phyloP scores from a whole-genome alignment of 176 grass and related monocot genomes.

The Triticum timopheevii region DNA sequence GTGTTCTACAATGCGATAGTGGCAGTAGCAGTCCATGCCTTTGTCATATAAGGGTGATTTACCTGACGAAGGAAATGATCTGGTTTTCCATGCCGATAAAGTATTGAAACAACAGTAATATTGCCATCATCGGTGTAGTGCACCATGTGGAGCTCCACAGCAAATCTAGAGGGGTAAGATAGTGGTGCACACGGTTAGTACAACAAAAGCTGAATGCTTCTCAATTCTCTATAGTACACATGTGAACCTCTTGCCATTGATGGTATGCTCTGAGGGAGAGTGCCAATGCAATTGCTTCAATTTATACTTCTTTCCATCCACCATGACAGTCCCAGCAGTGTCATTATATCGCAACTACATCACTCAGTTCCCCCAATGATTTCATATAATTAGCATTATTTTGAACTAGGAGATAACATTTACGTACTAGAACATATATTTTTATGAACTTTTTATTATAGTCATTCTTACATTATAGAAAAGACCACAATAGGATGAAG shows the following conservation, averaged over 20 bases:
- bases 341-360: conserved; percentile 51
- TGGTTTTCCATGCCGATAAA: conserved; percentile 52
- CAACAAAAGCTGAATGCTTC: background rate
- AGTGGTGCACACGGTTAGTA: background rate
- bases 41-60: background rate
- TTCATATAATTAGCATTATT: background rate
- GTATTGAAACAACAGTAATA: conserved; percentile 51
- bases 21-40: background rate
- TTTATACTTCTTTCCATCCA: conserved; percentile 46
- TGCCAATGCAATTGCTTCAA: conserved; percentile 75
- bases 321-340: conserved; percentile 37
- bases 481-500: background rate
- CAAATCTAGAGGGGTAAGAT: conserved; percentile 43
- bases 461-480: background rate
- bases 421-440: background rate
- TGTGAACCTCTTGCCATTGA: conserved; percentile 59
- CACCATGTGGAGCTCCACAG: conserved; percentile 78
- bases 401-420: background rate
- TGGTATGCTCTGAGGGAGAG: conserved; percentile 66
- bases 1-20: background rate
- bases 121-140: conserved; percentile 56
- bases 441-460: background rate
- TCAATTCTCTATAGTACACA: background rate
- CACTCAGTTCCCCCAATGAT: background rate
- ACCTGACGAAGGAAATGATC: conserved; percentile 76